Conservation (phyloP, 345 rosid genomes). For the Citrus reticulata region DNA sequence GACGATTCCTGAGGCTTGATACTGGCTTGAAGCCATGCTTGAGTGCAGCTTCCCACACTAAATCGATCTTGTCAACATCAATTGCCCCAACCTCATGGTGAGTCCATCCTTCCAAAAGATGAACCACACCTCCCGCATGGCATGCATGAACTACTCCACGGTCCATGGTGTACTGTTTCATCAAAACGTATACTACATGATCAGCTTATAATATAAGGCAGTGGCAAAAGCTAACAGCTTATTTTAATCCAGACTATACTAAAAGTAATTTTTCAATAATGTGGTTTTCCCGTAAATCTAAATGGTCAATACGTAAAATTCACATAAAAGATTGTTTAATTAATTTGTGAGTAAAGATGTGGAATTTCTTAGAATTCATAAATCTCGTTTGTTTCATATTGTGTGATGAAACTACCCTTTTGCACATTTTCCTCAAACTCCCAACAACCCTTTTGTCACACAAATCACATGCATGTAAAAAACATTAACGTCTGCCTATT, state of each 20-base stretch:
- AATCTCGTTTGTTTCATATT: not conserved
- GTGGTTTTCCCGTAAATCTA: too few relatives aligned
- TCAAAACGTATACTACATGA: too few relatives aligned
- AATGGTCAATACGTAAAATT: too few relatives aligned
- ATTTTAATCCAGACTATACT: too few relatives aligned
- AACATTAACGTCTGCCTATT: not conserved
- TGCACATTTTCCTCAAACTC: not conserved
- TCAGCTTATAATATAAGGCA: too few relatives aligned
- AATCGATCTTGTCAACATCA: conserved; percentile 80
- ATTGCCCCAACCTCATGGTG: conserved; percentile 97
- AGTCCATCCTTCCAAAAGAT: conserved; percentile 78
- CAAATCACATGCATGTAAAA: not conserved
- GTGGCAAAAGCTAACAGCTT: too few relatives aligned
- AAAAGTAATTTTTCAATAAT: too few relatives aligned
- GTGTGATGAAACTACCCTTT: not conserved
- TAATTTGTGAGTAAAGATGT: too few relatives aligned
- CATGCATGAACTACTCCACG: conserved; percentile 98
- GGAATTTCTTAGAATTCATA: too few relatives aligned
- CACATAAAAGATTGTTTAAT: too few relatives aligned
- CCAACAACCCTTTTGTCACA: conserved; percentile 1
- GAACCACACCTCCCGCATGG: conserved; percentile 98
- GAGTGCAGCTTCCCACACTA: conserved; percentile 91
- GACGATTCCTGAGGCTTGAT: conserved; percentile 9
- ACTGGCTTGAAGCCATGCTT: conserved; percentile 70
- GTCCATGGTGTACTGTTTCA: conserved; percentile 84